Conservation (phyloP, 306 rosid genomes). For the Trifolium pratense region DNA sequence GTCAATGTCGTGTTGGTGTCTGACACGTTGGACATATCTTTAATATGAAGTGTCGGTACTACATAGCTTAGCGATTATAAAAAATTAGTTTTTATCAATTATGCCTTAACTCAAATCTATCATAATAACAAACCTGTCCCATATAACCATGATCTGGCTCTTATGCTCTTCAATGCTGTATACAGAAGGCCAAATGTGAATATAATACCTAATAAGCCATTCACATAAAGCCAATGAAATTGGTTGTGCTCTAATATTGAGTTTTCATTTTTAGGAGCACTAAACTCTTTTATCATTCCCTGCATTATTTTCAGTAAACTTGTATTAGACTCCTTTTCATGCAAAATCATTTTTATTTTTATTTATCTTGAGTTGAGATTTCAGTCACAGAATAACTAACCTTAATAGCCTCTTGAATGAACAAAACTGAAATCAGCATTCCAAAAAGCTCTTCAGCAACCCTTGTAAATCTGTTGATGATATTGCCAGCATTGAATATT, state of each 20-base stretch:
- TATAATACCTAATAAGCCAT: slow-evolving; percentile 73
- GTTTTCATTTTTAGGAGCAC: slow-evolving; percentile 57
- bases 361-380: too few species aligned
- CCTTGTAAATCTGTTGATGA: slow-evolving; percentile 77
- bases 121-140: slow-evolving; percentile 65
- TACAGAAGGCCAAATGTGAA: slow-evolving; percentile 77
- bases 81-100: background rate
- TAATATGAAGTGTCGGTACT: background rate
- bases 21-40: background rate
- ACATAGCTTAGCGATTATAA: background rate
- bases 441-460: slow-evolving; percentile 84
- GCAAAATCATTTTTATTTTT: background rate
- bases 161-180: slow-evolving; percentile 70
- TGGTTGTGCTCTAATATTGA: slow-evolving; percentile 46
- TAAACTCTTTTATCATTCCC: slow-evolving; percentile 73
- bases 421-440: slow-evolving; percentile 76
- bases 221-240: slow-evolving; percentile 67
- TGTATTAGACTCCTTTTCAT: slow-evolving; percentile 9
- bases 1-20: background rate
- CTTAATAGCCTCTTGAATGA: slow-evolving; percentile 79
- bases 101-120: background rate
- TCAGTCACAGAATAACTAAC: slow-evolving; percentile 29
- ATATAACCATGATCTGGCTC: slow-evolving; percentile 81
- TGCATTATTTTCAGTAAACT: slow-evolving; percentile 35
- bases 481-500: slow-evolving; percentile 64